Conservation (phyloP, 169 alveolate species). For the Plasmodium vivax region DNA sequence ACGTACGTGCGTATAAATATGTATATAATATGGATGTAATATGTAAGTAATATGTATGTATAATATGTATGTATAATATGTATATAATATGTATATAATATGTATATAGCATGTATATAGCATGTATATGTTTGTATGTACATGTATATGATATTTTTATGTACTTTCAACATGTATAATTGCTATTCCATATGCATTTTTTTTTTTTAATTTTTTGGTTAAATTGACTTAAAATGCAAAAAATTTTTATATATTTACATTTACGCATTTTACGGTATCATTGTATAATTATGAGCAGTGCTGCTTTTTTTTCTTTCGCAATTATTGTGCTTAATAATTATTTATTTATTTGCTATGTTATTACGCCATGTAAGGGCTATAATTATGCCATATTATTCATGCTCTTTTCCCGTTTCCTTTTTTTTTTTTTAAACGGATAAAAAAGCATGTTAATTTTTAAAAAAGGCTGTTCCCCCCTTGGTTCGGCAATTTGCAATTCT, state of each 20-base stretch:
- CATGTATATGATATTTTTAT: neutral
- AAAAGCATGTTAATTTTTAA: neutral
- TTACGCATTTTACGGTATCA: neutral
- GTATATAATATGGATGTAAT: neutral
- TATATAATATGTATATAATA: neutral
- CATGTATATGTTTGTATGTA: neutral
- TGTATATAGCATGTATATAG: neutral
- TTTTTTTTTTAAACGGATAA: constrained; percentile 5
- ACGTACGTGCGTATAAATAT: neutral
- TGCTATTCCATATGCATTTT: neutral
- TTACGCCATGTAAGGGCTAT: neutral
- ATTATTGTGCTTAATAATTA: neutral
- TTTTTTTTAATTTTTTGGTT: neutral
- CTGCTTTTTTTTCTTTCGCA: neutral
- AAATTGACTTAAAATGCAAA: neutral
- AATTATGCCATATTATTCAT: neutral
- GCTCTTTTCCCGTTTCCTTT: neutral
- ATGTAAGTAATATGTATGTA: neutral
- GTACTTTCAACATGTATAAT: neutral
- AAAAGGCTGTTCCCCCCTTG: neutral
- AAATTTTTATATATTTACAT: neutral
- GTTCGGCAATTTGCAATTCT: neutral
- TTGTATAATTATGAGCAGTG: neutral
- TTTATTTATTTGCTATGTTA: neutral
- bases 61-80: no score